Conservation (phyloP, 2,329 filamentous ascomycete species). For the Sporothrix phasma region DNA sequence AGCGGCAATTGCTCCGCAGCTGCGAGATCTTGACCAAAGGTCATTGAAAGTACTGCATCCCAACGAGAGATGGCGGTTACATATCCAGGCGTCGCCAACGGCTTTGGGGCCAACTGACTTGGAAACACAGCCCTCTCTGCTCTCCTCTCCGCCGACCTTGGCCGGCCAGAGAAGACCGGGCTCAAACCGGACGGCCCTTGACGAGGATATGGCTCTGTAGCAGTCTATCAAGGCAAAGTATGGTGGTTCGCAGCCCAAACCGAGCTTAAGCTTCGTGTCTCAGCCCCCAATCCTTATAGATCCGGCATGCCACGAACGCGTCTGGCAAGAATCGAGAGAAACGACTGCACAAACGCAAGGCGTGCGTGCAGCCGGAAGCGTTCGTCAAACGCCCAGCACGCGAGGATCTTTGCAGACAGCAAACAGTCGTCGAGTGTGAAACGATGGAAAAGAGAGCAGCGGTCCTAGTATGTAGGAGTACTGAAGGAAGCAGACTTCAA, state of each 20-base stretch:
- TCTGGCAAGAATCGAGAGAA: neutral
- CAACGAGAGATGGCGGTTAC: too few relatives aligned
- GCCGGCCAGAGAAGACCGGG: neutral
- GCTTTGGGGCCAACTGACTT: neutral
- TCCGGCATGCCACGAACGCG: neutral
- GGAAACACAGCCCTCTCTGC: neutral
- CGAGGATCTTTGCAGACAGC: neutral
- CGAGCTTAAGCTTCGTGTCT: neutral
- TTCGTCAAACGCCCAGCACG: neutral
- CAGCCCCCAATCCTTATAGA: neutral
- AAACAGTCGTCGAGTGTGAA: neutral
- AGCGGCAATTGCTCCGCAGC: neutral
- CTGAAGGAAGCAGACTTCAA: neutral
- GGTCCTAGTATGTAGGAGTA: too few relatives aligned
- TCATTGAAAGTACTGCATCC: neutral
- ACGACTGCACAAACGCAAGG: neutral
- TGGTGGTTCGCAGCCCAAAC: neutral
- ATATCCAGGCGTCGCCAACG: neutral
- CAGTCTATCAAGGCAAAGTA: constrained; percentile 4
- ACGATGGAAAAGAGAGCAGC: neutral
- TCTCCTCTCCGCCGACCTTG: neutral
- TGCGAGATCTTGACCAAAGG: neutral
- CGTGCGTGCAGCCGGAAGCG: neutral
- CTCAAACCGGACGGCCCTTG: neutral
- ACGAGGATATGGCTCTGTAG: neutral